A percentile compares a stretch with the other conserved stretches of the same genome.
Conservation (phyloP, 441 rosid genomes). For the Aquilaria agallochum region DNA sequence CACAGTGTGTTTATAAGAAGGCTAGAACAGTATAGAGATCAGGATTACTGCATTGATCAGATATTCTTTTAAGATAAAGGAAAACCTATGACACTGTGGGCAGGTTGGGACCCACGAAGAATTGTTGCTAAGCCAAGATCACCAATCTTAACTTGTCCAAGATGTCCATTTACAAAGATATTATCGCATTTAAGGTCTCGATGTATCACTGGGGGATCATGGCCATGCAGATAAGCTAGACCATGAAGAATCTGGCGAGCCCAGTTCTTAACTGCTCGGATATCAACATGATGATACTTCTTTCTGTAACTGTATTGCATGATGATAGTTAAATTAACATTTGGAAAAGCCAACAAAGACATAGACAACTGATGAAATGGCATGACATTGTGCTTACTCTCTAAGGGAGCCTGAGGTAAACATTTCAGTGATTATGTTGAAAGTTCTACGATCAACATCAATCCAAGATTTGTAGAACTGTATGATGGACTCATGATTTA, state of each 20-base stretch:
- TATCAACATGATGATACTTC: constrained; percentile 45
- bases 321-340: neutral
- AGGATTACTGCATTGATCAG: neutral
- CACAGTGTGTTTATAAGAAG: neutral
- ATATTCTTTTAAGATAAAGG: neutral
- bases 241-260: constrained; percentile 62
- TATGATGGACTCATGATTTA: constrained; percentile 53
- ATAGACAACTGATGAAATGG: neutral
- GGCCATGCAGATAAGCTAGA: constrained; percentile 50
- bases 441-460: constrained; percentile 47
- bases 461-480: constrained; percentile 54
- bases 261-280: constrained; percentile 63
- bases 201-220: constrained; percentile 71
- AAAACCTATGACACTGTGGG: constrained; percentile 86
- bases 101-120: constrained; percentile 55
- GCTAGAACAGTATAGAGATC: neutral
- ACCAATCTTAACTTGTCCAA: constrained; percentile 70
- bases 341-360: neutral
- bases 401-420: constrained; percentile 74
- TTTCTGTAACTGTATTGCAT: constrained; percentile 42
- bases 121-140: constrained; percentile 68
- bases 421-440: constrained; percentile 71
- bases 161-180: constrained; percentile 75
- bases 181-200: constrained; percentile 74
- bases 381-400: constrained; percentile 29